Percentiles rank a stretch among this genome's conserved stretches.
These are phyloP conservation scores for Pichia ethanolica DNA, from an alignment of 805 yeast genomes.

Conservation along the genomic window DNA sequence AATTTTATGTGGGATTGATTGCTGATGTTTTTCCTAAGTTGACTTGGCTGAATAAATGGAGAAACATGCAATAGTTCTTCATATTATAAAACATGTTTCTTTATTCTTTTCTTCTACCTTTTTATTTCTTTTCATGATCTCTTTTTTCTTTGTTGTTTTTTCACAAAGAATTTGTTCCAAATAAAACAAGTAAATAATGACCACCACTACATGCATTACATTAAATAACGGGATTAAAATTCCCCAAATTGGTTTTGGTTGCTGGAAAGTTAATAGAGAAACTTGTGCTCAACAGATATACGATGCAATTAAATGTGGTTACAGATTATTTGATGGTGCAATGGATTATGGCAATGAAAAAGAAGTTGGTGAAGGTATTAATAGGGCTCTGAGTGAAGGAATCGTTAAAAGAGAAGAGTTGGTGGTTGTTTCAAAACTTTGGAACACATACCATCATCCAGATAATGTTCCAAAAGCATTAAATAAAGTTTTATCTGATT, in stretches of 20 bases:
- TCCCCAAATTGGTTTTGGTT: slow-evolving; percentile 51
- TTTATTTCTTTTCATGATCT: no score
- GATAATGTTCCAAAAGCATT: slow-evolving; percentile 61
- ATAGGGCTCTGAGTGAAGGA: slow-evolving; percentile 56
- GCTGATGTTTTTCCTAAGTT: no score
- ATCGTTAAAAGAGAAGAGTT: slow-evolving; percentile 68
- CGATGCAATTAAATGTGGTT: slow-evolving; percentile 79
- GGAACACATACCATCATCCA: slow-evolving; percentile 83
- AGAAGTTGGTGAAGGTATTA: slow-evolving; percentile 56
- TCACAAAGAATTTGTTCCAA: no score
- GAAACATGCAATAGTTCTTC: no score
- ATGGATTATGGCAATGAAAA: slow-evolving; percentile 65
- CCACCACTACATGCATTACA: slow-evolving; percentile 7
- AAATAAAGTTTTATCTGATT: slow-evolving; percentile 56
- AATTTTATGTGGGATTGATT: no score
- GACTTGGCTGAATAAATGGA: no score
- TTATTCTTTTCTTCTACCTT: no score
- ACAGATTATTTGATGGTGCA: slow-evolving; percentile 70
- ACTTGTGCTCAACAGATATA: slow-evolving; percentile 50
- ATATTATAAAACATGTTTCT: no score
- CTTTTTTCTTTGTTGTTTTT: no score
- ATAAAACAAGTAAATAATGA: neutral
- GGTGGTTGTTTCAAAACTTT: slow-evolving; percentile 73
- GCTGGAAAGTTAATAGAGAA: slow-evolving; percentile 47
- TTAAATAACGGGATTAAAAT: slow-evolving; percentile 31